Percentiles rank a stretch among this genome's conserved stretches.
These are phyloP conservation scores for Haplosporangium gracile DNA, from an alignment of 192 early-diverging fungal species.

Conservation along the genomic window DNA sequence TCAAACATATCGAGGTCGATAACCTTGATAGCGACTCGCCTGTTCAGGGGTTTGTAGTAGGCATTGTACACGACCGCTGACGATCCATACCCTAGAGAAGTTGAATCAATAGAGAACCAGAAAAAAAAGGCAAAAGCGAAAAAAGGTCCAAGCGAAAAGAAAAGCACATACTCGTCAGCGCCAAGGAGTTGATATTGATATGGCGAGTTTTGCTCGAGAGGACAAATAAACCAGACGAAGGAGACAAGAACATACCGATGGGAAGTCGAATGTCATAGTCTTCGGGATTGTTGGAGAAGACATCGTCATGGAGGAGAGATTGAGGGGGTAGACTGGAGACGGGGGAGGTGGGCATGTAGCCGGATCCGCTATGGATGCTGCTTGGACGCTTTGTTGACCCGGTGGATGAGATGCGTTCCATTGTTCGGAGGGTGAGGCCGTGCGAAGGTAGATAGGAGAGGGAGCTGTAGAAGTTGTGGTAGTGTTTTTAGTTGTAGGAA, in stretches of 20 bases:
- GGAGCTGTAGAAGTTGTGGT: background rate
- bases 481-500: background rate
- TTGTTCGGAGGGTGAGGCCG: constrained; percentile 8
- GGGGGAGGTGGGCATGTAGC: constrained; percentile 27
- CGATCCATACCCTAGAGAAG: constrained; percentile 80
- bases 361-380: constrained; percentile 28
- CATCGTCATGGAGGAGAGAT: constrained; percentile 28
- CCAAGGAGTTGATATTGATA: background rate
- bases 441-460: background rate
- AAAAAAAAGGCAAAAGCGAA: background rate
- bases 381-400: constrained; percentile 43
- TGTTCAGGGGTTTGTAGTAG: constrained; percentile 77
- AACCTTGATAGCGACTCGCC: constrained; percentile 82
- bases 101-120: background rate
- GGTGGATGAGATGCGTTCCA: constrained; percentile 51
- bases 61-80: constrained; percentile 90
- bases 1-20: constrained; percentile 94
- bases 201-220: background rate
- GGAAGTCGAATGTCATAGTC: constrained; percentile 52
- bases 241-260: constrained; percentile 29
- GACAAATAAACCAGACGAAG: background rate
- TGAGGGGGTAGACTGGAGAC: constrained; percentile 20
- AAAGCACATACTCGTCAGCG: background rate
- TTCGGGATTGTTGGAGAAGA: constrained; percentile 52
- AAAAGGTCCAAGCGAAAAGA: background rate